Evolutionary conservation across 116 monocot genomes (phyloP).

Genomic region (Iris pallida): DNA sequence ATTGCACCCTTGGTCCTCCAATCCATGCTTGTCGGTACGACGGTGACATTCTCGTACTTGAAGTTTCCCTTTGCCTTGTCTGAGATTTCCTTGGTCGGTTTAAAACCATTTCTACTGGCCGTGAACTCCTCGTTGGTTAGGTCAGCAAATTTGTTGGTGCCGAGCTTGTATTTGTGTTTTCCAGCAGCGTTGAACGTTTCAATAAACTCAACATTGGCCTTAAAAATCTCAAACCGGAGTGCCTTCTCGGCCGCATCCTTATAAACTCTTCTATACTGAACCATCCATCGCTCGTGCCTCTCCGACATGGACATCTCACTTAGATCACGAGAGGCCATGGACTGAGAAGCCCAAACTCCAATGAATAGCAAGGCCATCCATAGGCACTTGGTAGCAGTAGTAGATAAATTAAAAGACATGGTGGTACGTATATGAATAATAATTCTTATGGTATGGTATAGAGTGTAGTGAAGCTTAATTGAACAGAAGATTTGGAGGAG

Average conservation of each 20-base stretch:
- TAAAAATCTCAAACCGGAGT: neutral
- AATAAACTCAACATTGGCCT: slow-evolving; percentile 4
- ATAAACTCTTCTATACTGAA: slow-evolving; percentile 4
- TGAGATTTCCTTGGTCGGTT: neutral
- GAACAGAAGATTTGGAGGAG: too few relatives aligned
- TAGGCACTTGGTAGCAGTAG: too few relatives aligned
- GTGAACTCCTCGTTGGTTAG: slow-evolving; percentile 14
- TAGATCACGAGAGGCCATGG: neutral
- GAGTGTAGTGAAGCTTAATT: too few relatives aligned
- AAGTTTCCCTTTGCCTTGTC: neutral
- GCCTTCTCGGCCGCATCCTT: slow-evolving; percentile 10
- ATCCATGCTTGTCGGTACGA: neutral
- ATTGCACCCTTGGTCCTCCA: slow-evolving; percentile 9
- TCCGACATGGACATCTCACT: too few relatives aligned
- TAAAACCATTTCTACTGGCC: neutral
- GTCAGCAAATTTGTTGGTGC: neutral
- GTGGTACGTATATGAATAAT: too few relatives aligned
- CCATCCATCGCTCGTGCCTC: slow-evolving; percentile 14
- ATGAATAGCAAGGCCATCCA: too few relatives aligned
- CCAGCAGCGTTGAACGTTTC: slow-evolving; percentile 7
- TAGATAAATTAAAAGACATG: too few relatives aligned
- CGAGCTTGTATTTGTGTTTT: slow-evolving; percentile 11
- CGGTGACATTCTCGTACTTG: neutral
- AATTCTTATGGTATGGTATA: too few relatives aligned
- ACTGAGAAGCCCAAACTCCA: too few relatives aligned